phyloP scores from a whole-genome alignment of 495 filamentous ascomycete species.

The Hypoxylon perforatum region DNA sequence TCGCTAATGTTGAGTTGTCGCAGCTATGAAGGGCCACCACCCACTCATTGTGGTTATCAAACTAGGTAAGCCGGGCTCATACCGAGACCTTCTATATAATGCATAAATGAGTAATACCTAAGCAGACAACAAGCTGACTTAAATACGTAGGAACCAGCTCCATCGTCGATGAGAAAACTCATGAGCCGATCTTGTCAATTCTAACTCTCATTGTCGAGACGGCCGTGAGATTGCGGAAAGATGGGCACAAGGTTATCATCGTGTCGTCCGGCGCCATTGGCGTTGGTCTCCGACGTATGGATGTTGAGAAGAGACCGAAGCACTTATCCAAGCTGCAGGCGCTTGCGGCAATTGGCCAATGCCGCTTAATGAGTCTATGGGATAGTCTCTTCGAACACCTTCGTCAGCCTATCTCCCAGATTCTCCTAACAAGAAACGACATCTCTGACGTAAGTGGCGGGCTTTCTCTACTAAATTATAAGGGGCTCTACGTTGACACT shows the following conservation, averaged over 20 bases:
- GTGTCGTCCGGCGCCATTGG: slow-evolving; percentile 98
- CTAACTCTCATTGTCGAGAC: slow-evolving; percentile 93
- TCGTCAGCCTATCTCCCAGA: slow-evolving; percentile 90
- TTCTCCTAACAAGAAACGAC: slow-evolving; percentile 94
- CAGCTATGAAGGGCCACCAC: slow-evolving; percentile 64
- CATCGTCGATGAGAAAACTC: slow-evolving; percentile 96
- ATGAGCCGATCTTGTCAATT: slow-evolving; percentile 93
- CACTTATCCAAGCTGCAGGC: slow-evolving; percentile 90
- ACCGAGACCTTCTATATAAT: neutral
- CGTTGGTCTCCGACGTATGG: slow-evolving; percentile 88
- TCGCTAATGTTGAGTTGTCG: slow-evolving; percentile 22
- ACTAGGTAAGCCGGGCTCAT: slow-evolving; percentile 71
- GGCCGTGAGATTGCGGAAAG: slow-evolving; percentile 80
- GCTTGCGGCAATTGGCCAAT: slow-evolving; percentile 95
- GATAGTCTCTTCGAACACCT: slow-evolving; percentile 90
- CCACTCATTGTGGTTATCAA: slow-evolving; percentile 89
- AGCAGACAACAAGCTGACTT: slow-evolving; percentile 25
- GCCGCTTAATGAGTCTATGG: slow-evolving; percentile 94
- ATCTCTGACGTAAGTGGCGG: slow-evolving; percentile 82
- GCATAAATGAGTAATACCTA: slow-evolving; percentile 5
- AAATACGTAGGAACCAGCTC: slow-evolving; percentile 86
- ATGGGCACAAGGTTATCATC: slow-evolving; percentile 93
- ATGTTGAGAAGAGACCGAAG: slow-evolving; percentile 88
- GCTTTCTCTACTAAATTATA: neutral
- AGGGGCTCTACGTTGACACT: slow-evolving; percentile 8